Conservation (phyloP, 768 basidiomycete species). For the Lentinus tigrinus region DNA sequence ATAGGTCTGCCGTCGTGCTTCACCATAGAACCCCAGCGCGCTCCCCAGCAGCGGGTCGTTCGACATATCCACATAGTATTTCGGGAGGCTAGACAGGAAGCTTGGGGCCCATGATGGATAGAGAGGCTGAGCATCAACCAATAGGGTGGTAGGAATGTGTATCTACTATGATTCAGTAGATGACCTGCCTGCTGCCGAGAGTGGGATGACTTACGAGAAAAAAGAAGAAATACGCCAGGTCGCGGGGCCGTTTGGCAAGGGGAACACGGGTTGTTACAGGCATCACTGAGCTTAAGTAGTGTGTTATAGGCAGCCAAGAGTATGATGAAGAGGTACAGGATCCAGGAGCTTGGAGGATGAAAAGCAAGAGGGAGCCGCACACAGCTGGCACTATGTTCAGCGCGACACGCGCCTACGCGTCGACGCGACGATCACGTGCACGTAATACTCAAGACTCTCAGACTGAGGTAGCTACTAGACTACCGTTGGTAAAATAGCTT, state of each 20-base stretch:
- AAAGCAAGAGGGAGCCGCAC: too few species aligned
- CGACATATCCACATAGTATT: conserved; percentile 54
- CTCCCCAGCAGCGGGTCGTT: conserved; percentile 68
- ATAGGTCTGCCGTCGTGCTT: conserved; percentile 26
- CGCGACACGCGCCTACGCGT: too few species aligned
- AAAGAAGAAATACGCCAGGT: conserved; percentile 69
- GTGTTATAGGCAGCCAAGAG: too few species aligned
- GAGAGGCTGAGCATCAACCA: conserved; percentile 70
- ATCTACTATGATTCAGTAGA: conserved; percentile 33
- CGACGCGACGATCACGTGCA: too few species aligned
- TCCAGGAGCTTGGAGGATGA: too few species aligned
- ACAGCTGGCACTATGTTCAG: too few species aligned
- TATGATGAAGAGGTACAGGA: too few species aligned
- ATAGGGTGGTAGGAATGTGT: conserved; percentile 67
- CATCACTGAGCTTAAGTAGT: too few species aligned
- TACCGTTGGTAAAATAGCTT: too few species aligned
- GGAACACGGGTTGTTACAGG: conserved; percentile 28
- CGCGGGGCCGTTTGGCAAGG: conserved; percentile 56
- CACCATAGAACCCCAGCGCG: conserved; percentile 41
- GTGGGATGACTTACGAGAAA: conserved; percentile 50
- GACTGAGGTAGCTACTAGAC: too few species aligned
- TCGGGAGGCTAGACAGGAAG: conserved; percentile 42
- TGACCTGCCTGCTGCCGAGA: background rate
- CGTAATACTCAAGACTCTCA: too few species aligned
- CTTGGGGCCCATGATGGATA: conserved; percentile 56